Evolutionary conservation across 176 grass and related monocot genomes (phyloP).

Genomic region (Bonia amplexicaulis): DNA sequence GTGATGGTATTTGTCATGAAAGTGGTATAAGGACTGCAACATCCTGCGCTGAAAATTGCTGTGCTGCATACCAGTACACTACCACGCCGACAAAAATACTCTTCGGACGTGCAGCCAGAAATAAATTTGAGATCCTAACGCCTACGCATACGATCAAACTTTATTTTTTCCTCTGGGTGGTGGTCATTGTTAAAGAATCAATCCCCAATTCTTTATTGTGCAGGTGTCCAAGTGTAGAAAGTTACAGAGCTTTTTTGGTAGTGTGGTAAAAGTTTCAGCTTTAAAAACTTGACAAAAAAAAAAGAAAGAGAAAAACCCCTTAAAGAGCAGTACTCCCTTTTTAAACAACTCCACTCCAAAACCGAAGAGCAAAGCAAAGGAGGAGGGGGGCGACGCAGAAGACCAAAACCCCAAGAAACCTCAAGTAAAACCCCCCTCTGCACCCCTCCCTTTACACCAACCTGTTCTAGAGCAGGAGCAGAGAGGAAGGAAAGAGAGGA

Average conservation of each 20-base stretch:
- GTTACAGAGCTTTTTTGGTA: not conserved
- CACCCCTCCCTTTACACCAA: constrained; percentile 3
- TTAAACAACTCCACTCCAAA: constrained; percentile 34
- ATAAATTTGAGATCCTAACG: constrained; percentile 17
- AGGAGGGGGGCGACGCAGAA: not conserved
- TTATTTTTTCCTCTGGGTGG: constrained; percentile 10
- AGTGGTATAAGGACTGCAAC: too few relatives aligned
- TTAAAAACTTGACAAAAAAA: not conserved
- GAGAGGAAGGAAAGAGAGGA: constrained; percentile 30
- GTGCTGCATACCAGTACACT: not conserved
- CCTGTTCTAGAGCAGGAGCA: constrained; percentile 32
- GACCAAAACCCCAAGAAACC: constrained; percentile 32
- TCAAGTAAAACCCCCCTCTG: not conserved
- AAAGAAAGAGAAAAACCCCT: not conserved
- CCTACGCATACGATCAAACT: not conserved
- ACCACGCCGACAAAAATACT: constrained; percentile 33
- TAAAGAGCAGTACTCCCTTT: not conserved
- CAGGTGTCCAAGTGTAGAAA: constrained; percentile 23
- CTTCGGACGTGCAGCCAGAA: constrained; percentile 17
- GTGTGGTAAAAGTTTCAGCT: not conserved
- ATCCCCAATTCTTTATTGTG: not conserved
- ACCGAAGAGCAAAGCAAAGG: constrained; percentile 1
- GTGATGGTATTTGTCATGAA: too few relatives aligned
- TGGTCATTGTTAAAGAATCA: constrained; percentile 45
- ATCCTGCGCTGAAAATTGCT: too few relatives aligned